Evolutionary conservation across 805 yeast species (phyloP).

Genomic region (Wickerhamiella australiensis): DNA sequence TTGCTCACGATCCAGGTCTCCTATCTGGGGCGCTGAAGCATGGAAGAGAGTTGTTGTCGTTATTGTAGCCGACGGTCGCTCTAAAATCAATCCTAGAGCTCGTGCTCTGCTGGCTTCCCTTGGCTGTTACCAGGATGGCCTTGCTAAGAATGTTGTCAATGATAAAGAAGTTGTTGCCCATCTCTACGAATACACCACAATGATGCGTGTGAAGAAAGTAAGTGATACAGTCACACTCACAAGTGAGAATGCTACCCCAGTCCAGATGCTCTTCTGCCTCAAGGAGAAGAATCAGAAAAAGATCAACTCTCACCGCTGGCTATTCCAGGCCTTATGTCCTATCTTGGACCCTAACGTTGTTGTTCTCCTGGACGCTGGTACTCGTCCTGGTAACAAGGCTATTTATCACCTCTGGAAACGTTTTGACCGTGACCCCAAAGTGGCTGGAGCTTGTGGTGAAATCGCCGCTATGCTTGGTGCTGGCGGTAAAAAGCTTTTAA

Average conservation of each 20-base stretch:
- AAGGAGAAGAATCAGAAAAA: slow-evolving; percentile 83
- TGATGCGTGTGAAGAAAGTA: slow-evolving; percentile 69
- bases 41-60: slow-evolving; percentile 92
- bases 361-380: slow-evolving; percentile 84
- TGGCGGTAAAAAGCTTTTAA: slow-evolving; percentile 42
- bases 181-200: slow-evolving; percentile 84
- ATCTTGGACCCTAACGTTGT: slow-evolving; percentile 71
- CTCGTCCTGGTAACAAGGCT: slow-evolving; percentile 75
- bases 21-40: slow-evolving; percentile 86
- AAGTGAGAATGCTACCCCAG: slow-evolving; percentile 58
- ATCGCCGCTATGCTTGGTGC: slow-evolving; percentile 75
- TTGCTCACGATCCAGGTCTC: slow-evolving; percentile 47
- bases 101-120: slow-evolving; percentile 70
- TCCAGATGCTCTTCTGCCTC: slow-evolving; percentile 77
- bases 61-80: slow-evolving; percentile 85
- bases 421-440: slow-evolving; percentile 58
- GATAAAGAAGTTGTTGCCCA: slow-evolving; percentile 74
- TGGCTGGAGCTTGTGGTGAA: slow-evolving; percentile 98
- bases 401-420: slow-evolving; percentile 83
- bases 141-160: slow-evolving; percentile 83
- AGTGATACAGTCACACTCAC: slow-evolving; percentile 53
- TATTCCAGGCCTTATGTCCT: slow-evolving; percentile 83
- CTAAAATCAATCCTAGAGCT: slow-evolving; percentile 66
- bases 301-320: slow-evolving; percentile 95
- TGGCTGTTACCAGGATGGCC: slow-evolving; percentile 91